Percentiles rank a stretch among this genome's conserved stretches.
Conservation (phyloP, 2,329 filamentous ascomycete genomes). For the Penicillium sp. region DNA sequence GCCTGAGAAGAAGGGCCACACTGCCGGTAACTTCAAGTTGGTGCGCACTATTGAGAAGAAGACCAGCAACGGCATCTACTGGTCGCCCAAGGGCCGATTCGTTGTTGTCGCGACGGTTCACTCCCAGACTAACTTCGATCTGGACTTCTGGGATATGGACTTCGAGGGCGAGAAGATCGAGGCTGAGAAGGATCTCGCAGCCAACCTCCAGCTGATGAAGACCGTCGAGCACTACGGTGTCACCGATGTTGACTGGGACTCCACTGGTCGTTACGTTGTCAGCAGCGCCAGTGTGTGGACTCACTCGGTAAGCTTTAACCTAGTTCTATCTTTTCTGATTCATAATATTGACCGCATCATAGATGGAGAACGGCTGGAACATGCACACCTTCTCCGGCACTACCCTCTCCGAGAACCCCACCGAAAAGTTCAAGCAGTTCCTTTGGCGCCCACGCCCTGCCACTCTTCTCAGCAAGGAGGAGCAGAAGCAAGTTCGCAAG, state of each 20-base stretch:
- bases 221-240: slow-evolving; percentile 94
- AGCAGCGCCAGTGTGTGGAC: slow-evolving; percentile 95
- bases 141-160: slow-evolving; percentile 97
- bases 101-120: slow-evolving; percentile 90
- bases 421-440: slow-evolving; percentile 98
- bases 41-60: slow-evolving; percentile 96
- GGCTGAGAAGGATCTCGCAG: slow-evolving; percentile 87
- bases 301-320: slow-evolving; percentile 68
- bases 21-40: slow-evolving; percentile 91
- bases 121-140: slow-evolving; percentile 88
- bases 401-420: slow-evolving; percentile 80
- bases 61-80: slow-evolving; percentile 99
- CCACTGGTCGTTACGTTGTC: slow-evolving; percentile 89
- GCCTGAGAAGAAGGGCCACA: slow-evolving; percentile 86
- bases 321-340: background rate
- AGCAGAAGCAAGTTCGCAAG: slow-evolving; percentile 97
- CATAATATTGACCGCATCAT: slow-evolving; percentile 20
- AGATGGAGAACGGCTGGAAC: slow-evolving; percentile 99
- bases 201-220: slow-evolving; percentile 93
- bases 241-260: slow-evolving; percentile 97
- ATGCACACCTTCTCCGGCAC: slow-evolving; percentile 95
- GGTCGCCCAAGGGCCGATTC: slow-evolving; percentile 93
- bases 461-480: slow-evolving; percentile 90
- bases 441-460: slow-evolving; percentile 88
- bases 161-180: slow-evolving; percentile 97